These are phyloP conservation scores for Sordaria brevicollis DNA, from an alignment of 495 filamentous ascomycete genomes.

Conservation along the genomic window DNA sequence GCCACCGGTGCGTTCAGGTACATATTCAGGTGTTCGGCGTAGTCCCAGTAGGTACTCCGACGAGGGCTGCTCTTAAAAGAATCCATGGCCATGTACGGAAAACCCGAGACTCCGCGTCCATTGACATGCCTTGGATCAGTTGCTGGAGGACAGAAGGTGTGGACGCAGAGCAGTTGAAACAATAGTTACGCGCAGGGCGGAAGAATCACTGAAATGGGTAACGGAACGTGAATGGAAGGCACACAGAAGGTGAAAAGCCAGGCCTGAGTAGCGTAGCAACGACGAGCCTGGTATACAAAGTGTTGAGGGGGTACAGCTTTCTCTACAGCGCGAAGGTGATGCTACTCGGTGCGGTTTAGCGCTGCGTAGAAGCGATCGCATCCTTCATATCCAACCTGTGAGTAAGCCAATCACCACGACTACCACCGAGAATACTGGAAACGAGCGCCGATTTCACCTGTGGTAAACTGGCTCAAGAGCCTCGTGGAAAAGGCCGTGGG, in stretches of 20 bases:
- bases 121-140: not conserved
- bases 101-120: not conserved
- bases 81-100: not conserved
- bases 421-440: slow-evolving; percentile 6
- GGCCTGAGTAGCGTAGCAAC: slow-evolving; percentile 9
- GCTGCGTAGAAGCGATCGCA: slow-evolving; percentile 12
- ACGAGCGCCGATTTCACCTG: not conserved
- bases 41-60: not conserved
- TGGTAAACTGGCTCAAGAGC: not conserved
- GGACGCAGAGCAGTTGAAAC: slow-evolving; percentile 1
- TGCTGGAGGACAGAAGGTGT: not conserved
- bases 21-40: not conserved
- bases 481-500: not conserved
- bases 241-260: slow-evolving; percentile 1
- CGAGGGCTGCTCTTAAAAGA: not conserved
- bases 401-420: slow-evolving; percentile 1
- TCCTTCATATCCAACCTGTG: slow-evolving; percentile 4
- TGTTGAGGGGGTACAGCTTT: slow-evolving; percentile 10
- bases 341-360: not conserved
- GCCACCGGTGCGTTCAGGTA: not conserved
- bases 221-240: slow-evolving; percentile 7
- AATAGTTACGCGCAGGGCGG: slow-evolving; percentile 4
- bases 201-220: not conserved
- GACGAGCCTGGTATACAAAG: slow-evolving; percentile 9
- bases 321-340: not conserved